Percentiles rank a stretch among this genome's conserved stretches.
Evolutionary conservation across 345 rosid genomes (phyloP).

Genomic region (Corchorus olitorius): DNA sequence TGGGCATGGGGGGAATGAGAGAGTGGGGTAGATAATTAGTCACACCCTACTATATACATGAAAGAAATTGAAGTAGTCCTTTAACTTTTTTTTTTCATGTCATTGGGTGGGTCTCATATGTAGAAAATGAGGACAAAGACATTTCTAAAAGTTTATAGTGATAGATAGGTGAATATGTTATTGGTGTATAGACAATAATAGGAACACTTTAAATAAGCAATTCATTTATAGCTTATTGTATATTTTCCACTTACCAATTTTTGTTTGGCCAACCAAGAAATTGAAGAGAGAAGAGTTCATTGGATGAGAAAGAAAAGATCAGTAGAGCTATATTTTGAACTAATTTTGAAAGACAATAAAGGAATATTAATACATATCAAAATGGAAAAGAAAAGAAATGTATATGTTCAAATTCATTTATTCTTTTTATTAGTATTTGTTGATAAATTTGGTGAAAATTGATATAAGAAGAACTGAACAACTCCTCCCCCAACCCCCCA

Average conservation of each 20-base stretch:
- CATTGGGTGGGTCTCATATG: conserved; percentile 7
- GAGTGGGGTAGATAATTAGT: conserved; percentile 2
- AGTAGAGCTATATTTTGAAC: background rate
- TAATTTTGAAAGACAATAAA: background rate
- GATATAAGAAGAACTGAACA: too few relatives aligned
- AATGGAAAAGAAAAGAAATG: too few relatives aligned
- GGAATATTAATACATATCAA: too few relatives aligned
- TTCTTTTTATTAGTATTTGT: too few relatives aligned
- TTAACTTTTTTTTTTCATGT: background rate
- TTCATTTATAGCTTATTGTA: background rate
- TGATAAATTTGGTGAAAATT: too few relatives aligned
- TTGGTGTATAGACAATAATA: background rate
- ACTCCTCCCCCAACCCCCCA: background rate
- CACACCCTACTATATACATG: background rate
- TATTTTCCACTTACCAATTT: background rate
- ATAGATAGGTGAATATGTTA: background rate
- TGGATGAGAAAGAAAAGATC: too few relatives aligned
- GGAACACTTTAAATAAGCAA: background rate
- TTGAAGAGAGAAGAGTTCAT: background rate
- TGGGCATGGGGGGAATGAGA: background rate
- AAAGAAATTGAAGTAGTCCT: background rate
- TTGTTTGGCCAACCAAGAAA: background rate
- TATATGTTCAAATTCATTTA: too few relatives aligned
- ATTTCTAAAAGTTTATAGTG: background rate
- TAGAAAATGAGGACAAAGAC: background rate